Evolutionary conservation across 805 yeast species (phyloP).

Genomic region (Hanseniaspora pseudoguilliermondii): DNA sequence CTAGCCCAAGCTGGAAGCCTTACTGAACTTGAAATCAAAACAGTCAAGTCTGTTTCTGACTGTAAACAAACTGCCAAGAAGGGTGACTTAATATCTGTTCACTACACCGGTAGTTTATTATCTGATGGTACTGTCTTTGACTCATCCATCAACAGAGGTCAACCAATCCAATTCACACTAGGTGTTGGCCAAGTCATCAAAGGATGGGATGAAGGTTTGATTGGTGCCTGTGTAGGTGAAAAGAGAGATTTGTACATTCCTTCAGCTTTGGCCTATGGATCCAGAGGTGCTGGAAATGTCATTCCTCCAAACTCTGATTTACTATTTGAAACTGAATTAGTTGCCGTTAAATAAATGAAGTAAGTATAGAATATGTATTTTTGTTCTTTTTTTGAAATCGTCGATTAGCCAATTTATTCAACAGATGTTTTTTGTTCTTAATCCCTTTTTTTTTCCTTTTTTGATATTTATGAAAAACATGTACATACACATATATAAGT

Average conservation of each 20-base stretch:
- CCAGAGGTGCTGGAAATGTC: constrained; percentile 58
- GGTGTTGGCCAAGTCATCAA: constrained; percentile 70
- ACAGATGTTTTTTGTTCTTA: background rate
- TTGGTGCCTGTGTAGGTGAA: constrained; percentile 81
- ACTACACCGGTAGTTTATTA: constrained; percentile 59
- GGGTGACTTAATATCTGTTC: constrained; percentile 64
- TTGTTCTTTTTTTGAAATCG: background rate
- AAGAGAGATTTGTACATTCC: constrained; percentile 70
- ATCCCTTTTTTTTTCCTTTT: background rate
- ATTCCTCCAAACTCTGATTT: constrained; percentile 71
- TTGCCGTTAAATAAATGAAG: constrained; percentile 14
- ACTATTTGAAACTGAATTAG: constrained; percentile 25
- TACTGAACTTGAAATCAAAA: constrained; percentile 28
- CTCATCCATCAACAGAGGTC: constrained; percentile 49
- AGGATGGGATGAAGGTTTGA: constrained; percentile 86
- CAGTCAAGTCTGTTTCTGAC: constrained; percentile 36
- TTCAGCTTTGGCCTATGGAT: constrained; percentile 65
- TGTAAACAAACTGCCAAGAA: constrained; percentile 46
- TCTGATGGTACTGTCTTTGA: constrained; percentile 62
- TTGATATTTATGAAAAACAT: no score
- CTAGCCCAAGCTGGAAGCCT: constrained; percentile 19
- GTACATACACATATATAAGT: no score
- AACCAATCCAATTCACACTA: constrained; percentile 58
- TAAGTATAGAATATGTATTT: background rate
- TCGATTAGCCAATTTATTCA: background rate